phyloP scores from a whole-genome alignment of 148 eudicot species.

The Simmondsia chinensis region DNA sequence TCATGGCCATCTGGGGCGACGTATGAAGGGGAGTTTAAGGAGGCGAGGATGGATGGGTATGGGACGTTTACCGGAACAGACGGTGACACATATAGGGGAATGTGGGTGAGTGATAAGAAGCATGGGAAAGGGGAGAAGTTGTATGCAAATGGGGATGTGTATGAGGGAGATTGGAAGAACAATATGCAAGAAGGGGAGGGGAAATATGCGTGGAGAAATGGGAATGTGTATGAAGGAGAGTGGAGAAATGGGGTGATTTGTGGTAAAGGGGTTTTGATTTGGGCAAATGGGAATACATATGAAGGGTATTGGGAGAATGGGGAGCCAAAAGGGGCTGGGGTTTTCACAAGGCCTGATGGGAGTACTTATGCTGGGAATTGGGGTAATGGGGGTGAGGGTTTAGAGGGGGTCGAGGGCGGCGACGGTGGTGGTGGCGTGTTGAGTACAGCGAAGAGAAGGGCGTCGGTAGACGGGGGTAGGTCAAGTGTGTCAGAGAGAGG shows the following conservation, averaged over 20 bases:
- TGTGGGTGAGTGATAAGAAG: conserved; percentile 28
- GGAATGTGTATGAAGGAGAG: conserved; percentile 32
- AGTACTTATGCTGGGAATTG: conserved; percentile 25
- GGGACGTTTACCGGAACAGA: conserved; percentile 32
- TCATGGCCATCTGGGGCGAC: conserved; percentile 44
- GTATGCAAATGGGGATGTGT: conserved; percentile 31
- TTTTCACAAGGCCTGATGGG: conserved; percentile 26
- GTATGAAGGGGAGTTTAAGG: conserved; percentile 31
- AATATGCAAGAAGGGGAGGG: conserved; percentile 32
- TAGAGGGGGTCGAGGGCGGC: not conserved
- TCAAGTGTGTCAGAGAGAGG: conserved; percentile 28
- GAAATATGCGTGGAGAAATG: conserved; percentile 34
- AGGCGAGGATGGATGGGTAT: conserved; percentile 24
- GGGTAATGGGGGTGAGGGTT: conserved; percentile 13
- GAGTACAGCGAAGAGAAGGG: conserved; percentile 8
- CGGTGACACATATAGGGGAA: conserved; percentile 31
- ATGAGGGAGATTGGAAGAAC: conserved; percentile 25
- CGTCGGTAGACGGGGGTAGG: conserved; percentile 12
- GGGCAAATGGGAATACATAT: conserved; percentile 36
- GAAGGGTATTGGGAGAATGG: conserved; percentile 36
- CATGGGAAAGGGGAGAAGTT: conserved; percentile 29
- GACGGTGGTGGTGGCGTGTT: not conserved
- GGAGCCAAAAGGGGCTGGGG: conserved; percentile 27
- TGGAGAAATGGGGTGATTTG: conserved; percentile 33
- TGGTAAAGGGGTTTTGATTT: conserved; percentile 31